Conservation (phyloP, 768 basidiomycete genomes). For the Pisolithus albus region DNA sequence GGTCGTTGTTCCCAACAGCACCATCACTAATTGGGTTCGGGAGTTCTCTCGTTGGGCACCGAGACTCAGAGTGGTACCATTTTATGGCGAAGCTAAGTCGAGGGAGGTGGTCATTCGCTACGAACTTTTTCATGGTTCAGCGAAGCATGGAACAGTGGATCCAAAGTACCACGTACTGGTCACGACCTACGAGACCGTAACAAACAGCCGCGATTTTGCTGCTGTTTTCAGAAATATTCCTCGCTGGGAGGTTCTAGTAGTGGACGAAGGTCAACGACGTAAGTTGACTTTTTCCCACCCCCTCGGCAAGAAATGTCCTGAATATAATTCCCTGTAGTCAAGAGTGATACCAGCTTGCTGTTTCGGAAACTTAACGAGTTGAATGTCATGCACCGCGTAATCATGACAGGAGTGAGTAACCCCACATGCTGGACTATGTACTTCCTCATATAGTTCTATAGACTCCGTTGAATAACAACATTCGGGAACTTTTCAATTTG, state of each 20-base stretch:
- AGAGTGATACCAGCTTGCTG: constrained; percentile 71
- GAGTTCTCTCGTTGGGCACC: constrained; percentile 82
- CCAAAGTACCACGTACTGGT: constrained; percentile 85
- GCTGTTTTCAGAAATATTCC: constrained; percentile 74
- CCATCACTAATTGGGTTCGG: constrained; percentile 90
- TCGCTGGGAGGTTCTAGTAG: constrained; percentile 88
- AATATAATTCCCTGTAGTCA: constrained; percentile 45
- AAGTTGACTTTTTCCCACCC: constrained; percentile 27
- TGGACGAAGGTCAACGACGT: constrained; percentile 93
- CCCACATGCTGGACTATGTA: neutral
- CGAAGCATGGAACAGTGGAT: constrained; percentile 36
- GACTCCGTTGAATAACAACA: constrained; percentile 96
- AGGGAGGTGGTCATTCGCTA: constrained; percentile 76
- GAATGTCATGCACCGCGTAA: constrained; percentile 69
- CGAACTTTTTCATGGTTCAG: constrained; percentile 63
- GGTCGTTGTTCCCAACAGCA: constrained; percentile 94
- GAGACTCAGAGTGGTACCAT: constrained; percentile 70
- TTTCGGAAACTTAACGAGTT: constrained; percentile 81
- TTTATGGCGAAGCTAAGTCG: constrained; percentile 72
- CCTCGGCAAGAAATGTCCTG: neutral
- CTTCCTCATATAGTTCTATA: constrained; percentile 20
- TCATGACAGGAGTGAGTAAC: constrained; percentile 75
- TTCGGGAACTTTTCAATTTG: constrained; percentile 92
- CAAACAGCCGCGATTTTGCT: constrained; percentile 58
- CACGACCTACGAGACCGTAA: constrained; percentile 87